These are phyloP conservation scores for Trichocomaceae sp. DNA, from an alignment of 2,329 filamentous ascomycete species.

Conservation along the genomic window DNA sequence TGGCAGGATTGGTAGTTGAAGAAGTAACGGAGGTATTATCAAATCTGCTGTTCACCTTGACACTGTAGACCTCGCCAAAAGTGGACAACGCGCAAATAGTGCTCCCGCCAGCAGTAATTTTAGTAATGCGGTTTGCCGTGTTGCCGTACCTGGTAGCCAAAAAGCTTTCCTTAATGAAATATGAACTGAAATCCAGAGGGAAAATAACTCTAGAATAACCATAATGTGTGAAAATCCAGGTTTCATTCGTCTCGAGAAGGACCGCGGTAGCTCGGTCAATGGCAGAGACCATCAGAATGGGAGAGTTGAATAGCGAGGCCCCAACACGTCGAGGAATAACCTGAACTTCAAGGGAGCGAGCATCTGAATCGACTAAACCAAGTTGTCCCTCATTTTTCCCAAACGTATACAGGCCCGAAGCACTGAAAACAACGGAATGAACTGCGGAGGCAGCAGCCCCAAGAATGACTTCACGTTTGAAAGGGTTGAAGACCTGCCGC, in stretches of 20 bases:
- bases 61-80: constrained; percentile 80
- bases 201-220: constrained; percentile 90
- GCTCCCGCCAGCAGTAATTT: constrained; percentile 78
- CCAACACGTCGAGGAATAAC: constrained; percentile 77
- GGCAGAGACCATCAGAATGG: constrained; percentile 73
- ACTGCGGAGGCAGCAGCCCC: constrained; percentile 84
- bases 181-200: constrained; percentile 64
- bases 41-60: constrained; percentile 63
- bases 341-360: constrained; percentile 81
- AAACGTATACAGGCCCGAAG: constrained; percentile 79
- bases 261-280: constrained; percentile 86
- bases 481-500: constrained; percentile 80
- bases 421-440: constrained; percentile 85
- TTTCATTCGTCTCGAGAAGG: constrained; percentile 76
- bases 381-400: constrained; percentile 93
- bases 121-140: constrained; percentile 61
- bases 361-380: constrained; percentile 90
- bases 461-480: constrained; percentile 77
- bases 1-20: constrained; percentile 87
- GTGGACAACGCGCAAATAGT: constrained; percentile 84
- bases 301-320: constrained; percentile 66
- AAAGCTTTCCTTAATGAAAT: constrained; percentile 60
- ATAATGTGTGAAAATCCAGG: constrained; percentile 93
- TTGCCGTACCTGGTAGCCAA: constrained; percentile 60
- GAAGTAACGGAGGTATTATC: constrained; percentile 55